Percentiles rank a stretch among this genome's conserved stretches.
phyloP scores from a whole-genome alignment of 768 basidiomycete species.

The Boletus subcaerulescens region DNA sequence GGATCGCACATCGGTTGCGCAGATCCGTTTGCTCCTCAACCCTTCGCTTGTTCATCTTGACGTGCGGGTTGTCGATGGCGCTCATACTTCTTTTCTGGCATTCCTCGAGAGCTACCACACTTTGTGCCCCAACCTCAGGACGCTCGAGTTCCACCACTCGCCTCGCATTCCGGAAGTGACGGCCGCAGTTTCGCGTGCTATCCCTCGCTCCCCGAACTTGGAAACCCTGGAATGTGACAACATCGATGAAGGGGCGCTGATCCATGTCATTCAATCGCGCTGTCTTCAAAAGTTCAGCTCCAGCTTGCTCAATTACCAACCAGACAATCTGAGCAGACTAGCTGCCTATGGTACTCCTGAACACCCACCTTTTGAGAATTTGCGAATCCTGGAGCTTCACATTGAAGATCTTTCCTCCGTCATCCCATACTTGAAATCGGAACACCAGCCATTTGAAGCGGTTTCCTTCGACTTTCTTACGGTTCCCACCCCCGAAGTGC shows the following conservation, averaged over 20 bases:
- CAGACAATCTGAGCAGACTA: neutral
- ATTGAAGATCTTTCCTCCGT: slow-evolving; percentile 6
- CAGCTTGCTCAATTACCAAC: neutral
- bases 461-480: neutral
- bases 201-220: slow-evolving; percentile 1
- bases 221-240: neutral
- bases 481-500: neutral
- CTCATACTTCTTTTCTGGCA: neutral
- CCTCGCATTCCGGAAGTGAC: neutral
- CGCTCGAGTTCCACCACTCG: neutral
- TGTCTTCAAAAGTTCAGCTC: neutral
- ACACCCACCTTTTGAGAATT: slow-evolving; percentile 2
- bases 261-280: neutral
- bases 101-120: slow-evolving; percentile 4
- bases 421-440: slow-evolving; percentile 2
- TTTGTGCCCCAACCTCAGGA: slow-evolving; percentile 8
- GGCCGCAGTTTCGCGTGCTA: slow-evolving; percentile 1
- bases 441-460: slow-evolving; percentile 6
- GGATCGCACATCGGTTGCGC: neutral
- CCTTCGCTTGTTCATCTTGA: slow-evolving; percentile 4
- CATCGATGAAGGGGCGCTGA: slow-evolving; percentile 3
- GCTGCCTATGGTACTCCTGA: neutral
- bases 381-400: slow-evolving; percentile 1
- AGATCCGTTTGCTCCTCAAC: slow-evolving; percentile 9
- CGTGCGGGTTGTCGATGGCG: neutral